Evolutionary conservation across 1,284 basidiomycete genomes (phyloP).

Genomic region (Rhodotorula mucilaginosa): DNA sequence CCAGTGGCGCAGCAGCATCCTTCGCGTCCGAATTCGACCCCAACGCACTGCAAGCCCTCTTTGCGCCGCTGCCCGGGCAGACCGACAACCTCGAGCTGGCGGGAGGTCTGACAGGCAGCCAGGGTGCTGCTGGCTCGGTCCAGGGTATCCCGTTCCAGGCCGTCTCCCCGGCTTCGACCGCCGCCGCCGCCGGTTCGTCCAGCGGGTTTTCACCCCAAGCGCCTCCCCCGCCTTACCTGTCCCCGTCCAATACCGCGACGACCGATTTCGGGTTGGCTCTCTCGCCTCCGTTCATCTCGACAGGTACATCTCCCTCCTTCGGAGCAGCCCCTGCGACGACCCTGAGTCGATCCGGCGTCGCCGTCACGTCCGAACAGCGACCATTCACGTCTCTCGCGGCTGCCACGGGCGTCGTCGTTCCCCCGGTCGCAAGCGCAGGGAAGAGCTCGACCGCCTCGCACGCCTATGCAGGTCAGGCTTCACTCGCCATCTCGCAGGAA

Average conservation of each 20-base stretch:
- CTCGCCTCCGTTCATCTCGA: background rate
- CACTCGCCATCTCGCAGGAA: background rate
- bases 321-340: background rate
- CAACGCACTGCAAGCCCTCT: slow-evolving; percentile 3
- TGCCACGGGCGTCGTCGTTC: slow-evolving; percentile 13
- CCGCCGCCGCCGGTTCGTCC: background rate
- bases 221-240: too few relatives aligned
- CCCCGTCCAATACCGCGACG: background rate
- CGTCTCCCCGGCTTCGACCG: slow-evolving; percentile 16
- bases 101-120: too few relatives aligned
- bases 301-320: background rate
- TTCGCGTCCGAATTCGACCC: slow-evolving; percentile 18
- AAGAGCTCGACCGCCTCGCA: background rate
- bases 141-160: background rate
- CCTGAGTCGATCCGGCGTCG: background rate
- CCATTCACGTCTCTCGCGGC: slow-evolving; percentile 12
- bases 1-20: background rate
- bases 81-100: background rate
- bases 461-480: too few relatives aligned
- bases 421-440: background rate
- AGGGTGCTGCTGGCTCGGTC: background rate
- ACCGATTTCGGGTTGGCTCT: background rate
- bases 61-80: background rate
- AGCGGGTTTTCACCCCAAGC: background rate
- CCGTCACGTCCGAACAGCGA: background rate